Base-by-base conservation (phyloP, 257 asterid species). In the Ballota nigra region DNA sequence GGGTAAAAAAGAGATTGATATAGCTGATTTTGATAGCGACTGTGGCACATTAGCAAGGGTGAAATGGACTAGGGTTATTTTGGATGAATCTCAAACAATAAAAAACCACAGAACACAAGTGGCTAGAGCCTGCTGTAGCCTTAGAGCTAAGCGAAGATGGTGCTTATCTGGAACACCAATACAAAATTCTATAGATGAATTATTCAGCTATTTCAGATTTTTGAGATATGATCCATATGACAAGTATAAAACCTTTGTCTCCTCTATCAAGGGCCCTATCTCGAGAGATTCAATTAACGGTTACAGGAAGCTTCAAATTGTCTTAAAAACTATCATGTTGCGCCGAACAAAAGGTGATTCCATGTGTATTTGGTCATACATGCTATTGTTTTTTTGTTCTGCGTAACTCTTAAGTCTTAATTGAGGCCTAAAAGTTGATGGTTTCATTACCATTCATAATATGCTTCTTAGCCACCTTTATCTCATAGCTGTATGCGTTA, bases 111-210 rank as follows among this genome's bases (percentile, higher is more conserved):
- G 99, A 81, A 95, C 99, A 43, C 98, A 86, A 81, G 96, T 95
- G 73, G 98, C 99, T 65, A 83, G 98, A 79, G 98, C 99, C 80
- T 95, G 99, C 84, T 92, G 96, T 78, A 85, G 98, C 84, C 98
- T 95, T 82, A 88, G 91, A 80, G 99, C 99, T 11, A 95, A 92
- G 80, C 80, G 96, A 77, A 84, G 99, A 81, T 95, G 99, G 99
- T 95, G 98, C 85, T 83, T 95, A 79, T 95, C 99, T 33, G 99
- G 99, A 83, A 95, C 99, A 18, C 99, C 99, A 9, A 89, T 95
- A 80, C 99, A 95, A 75, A 95, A 92, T 83, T 87, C 98, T 29
- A 81, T 95, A 34, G 99, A 95, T 78, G 99, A 95, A 53, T 82
- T 95, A 60, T 95, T 77, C 87, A 95, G 99, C 87, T 95, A 95